Conservation (phyloP, 1,139 yeast species). For the Kurtzmaniella quercitrusa region DNA sequence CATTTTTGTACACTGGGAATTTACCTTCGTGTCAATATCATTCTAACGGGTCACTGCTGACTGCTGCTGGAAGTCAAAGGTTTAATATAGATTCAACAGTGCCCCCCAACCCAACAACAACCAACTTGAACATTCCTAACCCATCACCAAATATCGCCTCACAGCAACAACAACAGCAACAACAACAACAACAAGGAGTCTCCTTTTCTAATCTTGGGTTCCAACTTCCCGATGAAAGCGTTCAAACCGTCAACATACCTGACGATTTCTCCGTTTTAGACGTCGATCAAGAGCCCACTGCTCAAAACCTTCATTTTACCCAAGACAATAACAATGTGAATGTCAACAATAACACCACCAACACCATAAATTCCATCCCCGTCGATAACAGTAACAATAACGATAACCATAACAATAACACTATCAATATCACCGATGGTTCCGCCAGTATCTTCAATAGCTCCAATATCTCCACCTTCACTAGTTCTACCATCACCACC, state of each 20-base stretch:
- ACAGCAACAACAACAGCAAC: conserved; percentile 5
- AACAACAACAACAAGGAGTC: conserved; percentile 1
- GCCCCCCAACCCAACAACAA: background rate
- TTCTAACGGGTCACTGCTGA: background rate
- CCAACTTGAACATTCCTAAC: background rate
- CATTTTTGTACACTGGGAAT: conserved; percentile 26
- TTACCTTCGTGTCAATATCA: conserved; percentile 3
- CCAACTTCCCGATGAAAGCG: background rate
- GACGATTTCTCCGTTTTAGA: background rate
- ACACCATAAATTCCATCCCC: background rate
- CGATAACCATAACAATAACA: no score
- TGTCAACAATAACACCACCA: background rate
- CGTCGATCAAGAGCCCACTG: background rate
- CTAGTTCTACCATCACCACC: conserved; percentile 2
- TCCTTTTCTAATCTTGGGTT: background rate
- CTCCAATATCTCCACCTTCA: background rate
- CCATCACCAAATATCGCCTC: conserved; percentile 4
- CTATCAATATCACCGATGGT: background rate
- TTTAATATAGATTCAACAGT: background rate
- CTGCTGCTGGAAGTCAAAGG: background rate
- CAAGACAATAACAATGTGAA: background rate
- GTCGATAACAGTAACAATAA: no score
- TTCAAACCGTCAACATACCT: background rate
- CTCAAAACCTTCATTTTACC: conserved; percentile 2
- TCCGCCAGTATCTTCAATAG: background rate